Percentiles rank a stretch among this genome's conserved stretches.
Conservation (phyloP, 805 yeast genomes). For the Candida verbasci region DNA sequence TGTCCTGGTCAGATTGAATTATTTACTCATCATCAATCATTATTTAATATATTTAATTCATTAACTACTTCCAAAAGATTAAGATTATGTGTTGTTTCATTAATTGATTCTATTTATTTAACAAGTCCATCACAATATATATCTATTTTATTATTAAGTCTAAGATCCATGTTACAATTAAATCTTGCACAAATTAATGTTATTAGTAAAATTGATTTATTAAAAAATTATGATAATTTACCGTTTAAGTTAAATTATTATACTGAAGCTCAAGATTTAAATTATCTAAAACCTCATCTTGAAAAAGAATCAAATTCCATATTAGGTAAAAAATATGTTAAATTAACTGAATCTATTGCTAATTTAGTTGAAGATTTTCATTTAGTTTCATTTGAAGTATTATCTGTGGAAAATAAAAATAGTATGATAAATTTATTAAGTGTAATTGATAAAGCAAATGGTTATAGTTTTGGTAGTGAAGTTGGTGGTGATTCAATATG, state of each 20-base stretch:
- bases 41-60: constrained; percentile 60
- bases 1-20: constrained; percentile 98
- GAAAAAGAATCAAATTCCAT: constrained; percentile 68
- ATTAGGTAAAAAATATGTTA: constrained; percentile 57
- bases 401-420: constrained; percentile 86
- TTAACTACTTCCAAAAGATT: constrained; percentile 56
- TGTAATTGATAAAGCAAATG: constrained; percentile 84
- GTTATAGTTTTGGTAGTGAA: constrained; percentile 90
- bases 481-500: constrained; percentile 96
- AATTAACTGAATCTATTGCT: constrained; percentile 70
- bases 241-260: constrained; percentile 83
- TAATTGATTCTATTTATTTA: constrained; percentile 77
- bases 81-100: constrained; percentile 77
- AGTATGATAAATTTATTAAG: constrained; percentile 82
- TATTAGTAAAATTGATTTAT: constrained; percentile 81
- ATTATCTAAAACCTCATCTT: constrained; percentile 60
- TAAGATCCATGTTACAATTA: constrained; percentile 89
- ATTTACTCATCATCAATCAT: constrained; percentile 82
- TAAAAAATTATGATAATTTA: constrained; percentile 70
- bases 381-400: constrained; percentile 81
- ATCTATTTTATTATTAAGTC: constrained; percentile 71
- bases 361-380: constrained; percentile 86
- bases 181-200: constrained; percentile 93
- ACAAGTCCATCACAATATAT: constrained; percentile 88
- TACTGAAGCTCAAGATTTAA: constrained; percentile 86